Conservation (phyloP, 2,329 filamentous ascomycete genomes). For the Stagonosporopsis tanaceti region DNA sequence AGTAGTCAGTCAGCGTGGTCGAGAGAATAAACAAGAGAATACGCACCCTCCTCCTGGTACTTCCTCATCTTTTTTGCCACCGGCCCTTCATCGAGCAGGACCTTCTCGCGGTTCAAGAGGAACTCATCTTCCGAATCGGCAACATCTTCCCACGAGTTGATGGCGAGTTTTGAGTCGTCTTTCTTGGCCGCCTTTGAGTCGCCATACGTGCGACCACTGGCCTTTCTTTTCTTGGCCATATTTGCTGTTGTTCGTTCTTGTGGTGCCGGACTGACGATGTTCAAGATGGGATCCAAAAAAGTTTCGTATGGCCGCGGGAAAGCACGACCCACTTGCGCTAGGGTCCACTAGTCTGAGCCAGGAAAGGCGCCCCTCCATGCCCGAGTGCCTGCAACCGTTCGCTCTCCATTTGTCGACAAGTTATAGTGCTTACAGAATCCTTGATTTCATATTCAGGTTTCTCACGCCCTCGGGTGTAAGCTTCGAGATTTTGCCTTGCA, state of each 20-base stretch:
- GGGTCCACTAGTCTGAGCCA: background rate
- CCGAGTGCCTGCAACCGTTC: conserved; percentile 1
- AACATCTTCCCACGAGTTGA: conserved; percentile 78
- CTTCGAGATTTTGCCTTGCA: conserved; percentile 30
- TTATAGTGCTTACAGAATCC: conserved; percentile 17
- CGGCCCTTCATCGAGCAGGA: conserved; percentile 83
- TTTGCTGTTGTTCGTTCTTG: conserved; percentile 13
- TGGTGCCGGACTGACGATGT: conserved; percentile 10
- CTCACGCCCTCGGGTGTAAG: conserved; percentile 1
- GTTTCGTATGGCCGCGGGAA: conserved; percentile 35
- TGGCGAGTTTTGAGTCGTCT: conserved; percentile 63
- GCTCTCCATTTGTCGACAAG: background rate
- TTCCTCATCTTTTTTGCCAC: conserved; percentile 79
- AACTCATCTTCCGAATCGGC: conserved; percentile 96
- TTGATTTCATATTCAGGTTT: background rate
- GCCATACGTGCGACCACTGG: conserved; percentile 57
- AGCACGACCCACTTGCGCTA: conserved; percentile 17
- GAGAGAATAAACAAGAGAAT: conserved; percentile 7
- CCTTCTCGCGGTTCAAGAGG: conserved; percentile 83
- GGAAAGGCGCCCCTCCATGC: conserved; percentile 6
- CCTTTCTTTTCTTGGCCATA: conserved; percentile 74
- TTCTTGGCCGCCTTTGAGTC: conserved; percentile 46
- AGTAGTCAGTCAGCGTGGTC: conserved; percentile 8
- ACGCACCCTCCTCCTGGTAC: conserved; percentile 69
- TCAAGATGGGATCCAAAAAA: conserved; percentile 16